Conservation (phyloP, 352 stramenopile species). For the Phytophthora hibernalis region DNA sequence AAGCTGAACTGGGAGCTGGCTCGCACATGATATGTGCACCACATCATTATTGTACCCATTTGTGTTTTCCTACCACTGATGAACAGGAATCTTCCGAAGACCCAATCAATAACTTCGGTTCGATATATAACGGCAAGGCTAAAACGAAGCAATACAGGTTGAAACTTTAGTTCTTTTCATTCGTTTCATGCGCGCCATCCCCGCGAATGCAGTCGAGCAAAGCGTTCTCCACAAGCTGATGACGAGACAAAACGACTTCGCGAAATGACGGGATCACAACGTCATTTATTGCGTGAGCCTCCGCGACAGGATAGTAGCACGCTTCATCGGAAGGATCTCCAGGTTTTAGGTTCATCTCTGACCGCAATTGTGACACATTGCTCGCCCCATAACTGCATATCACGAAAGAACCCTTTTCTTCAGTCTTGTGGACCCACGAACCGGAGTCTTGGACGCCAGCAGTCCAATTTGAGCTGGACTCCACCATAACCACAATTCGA, state of each 20-base stretch:
- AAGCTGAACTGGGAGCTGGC: too few species aligned
- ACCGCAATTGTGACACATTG: slow-evolving; percentile 3
- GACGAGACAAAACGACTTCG: slow-evolving; percentile 9
- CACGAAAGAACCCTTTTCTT: slow-evolving; percentile 11
- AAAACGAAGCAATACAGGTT: too few species aligned
- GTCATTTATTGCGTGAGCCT: too few species aligned
- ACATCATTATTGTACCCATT: too few species aligned
- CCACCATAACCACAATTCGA: slow-evolving; percentile 2
- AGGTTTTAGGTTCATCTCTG: slow-evolving; percentile 6
- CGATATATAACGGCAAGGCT: too few species aligned
- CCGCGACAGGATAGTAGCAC: too few species aligned
- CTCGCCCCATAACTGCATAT: slow-evolving; percentile 1
- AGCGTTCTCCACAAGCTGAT: slow-evolving; percentile 19
- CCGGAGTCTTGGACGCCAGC: background rate
- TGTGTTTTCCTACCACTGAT: too few species aligned
- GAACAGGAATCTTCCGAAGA: too few species aligned
- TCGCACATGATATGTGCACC: too few species aligned
- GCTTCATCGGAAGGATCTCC: background rate
- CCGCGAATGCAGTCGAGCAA: slow-evolving; percentile 9
- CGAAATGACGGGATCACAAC: too few species aligned
- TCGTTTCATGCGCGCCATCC: background rate
- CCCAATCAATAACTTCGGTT: too few species aligned
- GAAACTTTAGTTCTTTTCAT: too few species aligned
- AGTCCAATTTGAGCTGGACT: slow-evolving; percentile 9
- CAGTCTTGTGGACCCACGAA: slow-evolving; percentile 7